Conservation (phyloP, 2,329 filamentous ascomycete species). For the Claviceps arundinis region DNA sequence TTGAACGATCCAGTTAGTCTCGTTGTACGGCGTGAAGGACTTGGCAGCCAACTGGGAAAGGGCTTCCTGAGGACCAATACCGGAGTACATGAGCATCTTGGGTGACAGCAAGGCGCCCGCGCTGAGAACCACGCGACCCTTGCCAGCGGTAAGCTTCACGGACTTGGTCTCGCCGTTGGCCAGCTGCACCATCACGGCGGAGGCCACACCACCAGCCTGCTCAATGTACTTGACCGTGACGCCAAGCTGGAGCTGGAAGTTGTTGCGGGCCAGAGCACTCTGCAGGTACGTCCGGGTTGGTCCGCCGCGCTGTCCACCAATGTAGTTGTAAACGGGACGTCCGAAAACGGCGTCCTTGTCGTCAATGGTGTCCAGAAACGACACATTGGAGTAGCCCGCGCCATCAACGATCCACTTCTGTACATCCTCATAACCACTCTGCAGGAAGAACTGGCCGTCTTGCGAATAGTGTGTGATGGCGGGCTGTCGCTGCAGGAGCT, state of each 20-base stretch:
- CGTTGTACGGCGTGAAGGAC: conserved; percentile 11
- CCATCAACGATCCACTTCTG: conserved; percentile 36
- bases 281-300: conserved; percentile 37
- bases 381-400: conserved; percentile 32
- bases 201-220: conserved; percentile 24
- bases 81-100: conserved; percentile 29
- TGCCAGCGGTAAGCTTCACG: conserved; percentile 12
- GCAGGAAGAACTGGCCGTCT: conserved; percentile 31
- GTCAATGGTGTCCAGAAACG: conserved; percentile 30
- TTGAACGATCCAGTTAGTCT: conserved; percentile 34
- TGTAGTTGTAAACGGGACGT: conserved; percentile 33
- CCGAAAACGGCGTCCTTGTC: conserved; percentile 35
- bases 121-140: conserved; percentile 23
- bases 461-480: conserved; percentile 29
- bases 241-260: conserved; percentile 31
- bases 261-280: conserved; percentile 23
- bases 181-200: conserved; percentile 25
- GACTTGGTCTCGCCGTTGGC: conserved; percentile 18
- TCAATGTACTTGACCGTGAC: conserved; percentile 31
- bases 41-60: conserved; percentile 16
- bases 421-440: conserved; percentile 28
- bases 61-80: conserved; percentile 24
- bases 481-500: conserved; percentile 30
- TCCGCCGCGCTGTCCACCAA: conserved; percentile 34
- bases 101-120: conserved; percentile 27